Percentiles rank a stretch among this genome's conserved stretches.
Conservation (phyloP, 192 early-diverging fungal genomes). For the Phycomyces nitens region DNA sequence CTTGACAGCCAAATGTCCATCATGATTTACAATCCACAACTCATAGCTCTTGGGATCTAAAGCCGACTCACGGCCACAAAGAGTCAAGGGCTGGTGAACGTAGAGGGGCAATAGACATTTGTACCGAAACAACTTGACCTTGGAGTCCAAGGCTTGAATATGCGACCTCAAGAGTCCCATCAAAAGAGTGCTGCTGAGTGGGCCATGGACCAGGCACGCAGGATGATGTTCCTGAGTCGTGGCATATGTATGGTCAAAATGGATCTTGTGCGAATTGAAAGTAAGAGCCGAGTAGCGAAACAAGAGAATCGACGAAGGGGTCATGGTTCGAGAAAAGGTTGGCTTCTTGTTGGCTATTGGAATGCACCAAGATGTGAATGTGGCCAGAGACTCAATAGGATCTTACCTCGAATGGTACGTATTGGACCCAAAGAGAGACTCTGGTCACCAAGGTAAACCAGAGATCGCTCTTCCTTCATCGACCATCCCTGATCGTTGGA, state of each 20-base stretch:
- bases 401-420: neutral
- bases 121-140: conserved; percentile 3
- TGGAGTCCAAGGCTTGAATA: neutral
- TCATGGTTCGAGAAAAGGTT: neutral
- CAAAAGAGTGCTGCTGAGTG: conserved; percentile 11
- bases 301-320: conserved; percentile 7
- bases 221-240: conserved; percentile 9
- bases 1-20: conserved; percentile 13
- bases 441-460: conserved; percentile 60
- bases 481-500: conserved; percentile 57
- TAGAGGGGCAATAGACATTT: conserved; percentile 14
- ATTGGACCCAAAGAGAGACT: neutral
- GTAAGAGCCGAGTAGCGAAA: conserved; percentile 17
- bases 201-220: conserved; percentile 17
- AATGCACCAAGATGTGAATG: too few relatives aligned
- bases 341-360: neutral
- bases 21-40: conserved; percentile 8
- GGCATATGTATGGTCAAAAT: conserved; percentile 13
- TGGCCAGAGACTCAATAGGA: neutral
- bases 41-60: conserved; percentile 1
- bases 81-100: conserved; percentile 1
- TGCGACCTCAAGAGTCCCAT: neutral
- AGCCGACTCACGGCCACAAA: neutral
- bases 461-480: conserved; percentile 60
- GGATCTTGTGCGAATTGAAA: conserved; percentile 15